phyloP scores from a whole-genome alignment of 225 moss, liverwort and hornwort genomes.

The Lunularia cruciata region DNA sequence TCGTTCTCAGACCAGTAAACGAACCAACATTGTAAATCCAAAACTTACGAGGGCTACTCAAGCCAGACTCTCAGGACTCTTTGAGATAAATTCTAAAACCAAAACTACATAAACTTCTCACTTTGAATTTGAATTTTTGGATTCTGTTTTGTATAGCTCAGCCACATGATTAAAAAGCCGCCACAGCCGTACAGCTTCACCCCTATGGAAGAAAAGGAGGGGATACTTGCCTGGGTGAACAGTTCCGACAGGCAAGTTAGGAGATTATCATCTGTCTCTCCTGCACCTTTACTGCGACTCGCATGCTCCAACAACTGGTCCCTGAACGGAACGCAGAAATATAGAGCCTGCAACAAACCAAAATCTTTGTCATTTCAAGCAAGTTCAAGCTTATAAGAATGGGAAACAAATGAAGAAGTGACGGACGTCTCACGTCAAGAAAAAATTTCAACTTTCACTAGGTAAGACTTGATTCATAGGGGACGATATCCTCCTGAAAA shows the following conservation, averaged over 20 bases:
- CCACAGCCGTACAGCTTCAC: background rate
- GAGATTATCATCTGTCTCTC: conserved; percentile 87
- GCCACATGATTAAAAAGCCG: no score
- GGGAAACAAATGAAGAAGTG: no score
- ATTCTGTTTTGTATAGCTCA: no score
- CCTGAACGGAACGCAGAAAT: conserved; percentile 97
- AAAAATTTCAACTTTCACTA: no score
- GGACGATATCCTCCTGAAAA: no score
- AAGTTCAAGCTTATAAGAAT: background rate
- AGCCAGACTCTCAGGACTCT: no score
- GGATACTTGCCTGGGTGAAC: conserved; percentile 68
- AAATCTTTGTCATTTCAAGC: background rate
- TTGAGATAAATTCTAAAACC: no score
- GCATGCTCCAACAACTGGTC: conserved; percentile 91
- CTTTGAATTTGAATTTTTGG: no score
- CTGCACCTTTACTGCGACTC: conserved; percentile 58
- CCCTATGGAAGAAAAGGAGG: background rate
- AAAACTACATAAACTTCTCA: no score
- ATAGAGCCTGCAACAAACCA: conserved; percentile 63
- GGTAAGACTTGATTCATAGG: no score
- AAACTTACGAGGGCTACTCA: background rate
- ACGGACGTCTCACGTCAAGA: no score
- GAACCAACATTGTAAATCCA: background rate
- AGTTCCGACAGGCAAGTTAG: conserved; percentile 91
- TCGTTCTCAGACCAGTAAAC: background rate